Percentiles rank a stretch among this genome's conserved stretches.
These are phyloP conservation scores for Ustilago nuda DNA, from an alignment of 1,284 basidiomycete genomes.

Conservation along the genomic window DNA sequence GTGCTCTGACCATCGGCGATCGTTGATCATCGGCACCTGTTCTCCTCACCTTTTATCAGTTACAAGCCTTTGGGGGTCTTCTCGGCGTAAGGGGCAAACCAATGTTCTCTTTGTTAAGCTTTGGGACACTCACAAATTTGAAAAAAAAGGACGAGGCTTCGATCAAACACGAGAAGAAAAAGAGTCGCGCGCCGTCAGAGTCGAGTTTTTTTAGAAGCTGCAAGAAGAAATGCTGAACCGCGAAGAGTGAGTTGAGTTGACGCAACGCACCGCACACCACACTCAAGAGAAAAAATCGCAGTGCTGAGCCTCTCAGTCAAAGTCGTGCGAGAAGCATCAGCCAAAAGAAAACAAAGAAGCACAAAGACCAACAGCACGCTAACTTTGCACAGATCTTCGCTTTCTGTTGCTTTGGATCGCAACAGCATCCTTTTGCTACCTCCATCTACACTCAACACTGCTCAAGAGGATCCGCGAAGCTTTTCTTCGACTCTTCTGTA, in stretches of 20 bases:
- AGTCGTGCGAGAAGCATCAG: conserved; percentile 36
- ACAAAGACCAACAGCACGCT: conserved; percentile 40
- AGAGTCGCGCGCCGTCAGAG: not conserved
- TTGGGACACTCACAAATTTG: too few species aligned
- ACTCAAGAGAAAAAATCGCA: not conserved
- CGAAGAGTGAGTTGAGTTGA: not conserved
- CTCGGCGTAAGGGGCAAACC: too few species aligned
- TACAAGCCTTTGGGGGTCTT: too few species aligned
- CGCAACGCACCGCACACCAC: conserved; percentile 2
- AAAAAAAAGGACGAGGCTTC: not conserved
- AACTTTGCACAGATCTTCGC: conserved; percentile 1
- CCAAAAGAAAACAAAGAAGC: conserved; percentile 20
- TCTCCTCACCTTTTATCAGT: too few species aligned
- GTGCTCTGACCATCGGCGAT: too few species aligned
- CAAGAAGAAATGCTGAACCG: conserved; percentile 38
- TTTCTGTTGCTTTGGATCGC: not conserved
- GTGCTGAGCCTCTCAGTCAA: conserved; percentile 14
- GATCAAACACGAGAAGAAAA: conserved; percentile 30
- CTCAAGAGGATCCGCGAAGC: not conserved
- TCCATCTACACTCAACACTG: not conserved
- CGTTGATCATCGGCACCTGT: too few species aligned
- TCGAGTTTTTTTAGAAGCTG: conserved; percentile 33
- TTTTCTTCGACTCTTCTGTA: not conserved
- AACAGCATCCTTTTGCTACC: conserved; percentile 9
- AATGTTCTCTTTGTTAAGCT: too few species aligned